A percentile compares a stretch with the other conserved stretches of the same genome.
These are phyloP conservation scores for Tolypocladium ophioglossoides DNA, from an alignment of 2,329 filamentous ascomycete species.

Conservation along the genomic window DNA sequence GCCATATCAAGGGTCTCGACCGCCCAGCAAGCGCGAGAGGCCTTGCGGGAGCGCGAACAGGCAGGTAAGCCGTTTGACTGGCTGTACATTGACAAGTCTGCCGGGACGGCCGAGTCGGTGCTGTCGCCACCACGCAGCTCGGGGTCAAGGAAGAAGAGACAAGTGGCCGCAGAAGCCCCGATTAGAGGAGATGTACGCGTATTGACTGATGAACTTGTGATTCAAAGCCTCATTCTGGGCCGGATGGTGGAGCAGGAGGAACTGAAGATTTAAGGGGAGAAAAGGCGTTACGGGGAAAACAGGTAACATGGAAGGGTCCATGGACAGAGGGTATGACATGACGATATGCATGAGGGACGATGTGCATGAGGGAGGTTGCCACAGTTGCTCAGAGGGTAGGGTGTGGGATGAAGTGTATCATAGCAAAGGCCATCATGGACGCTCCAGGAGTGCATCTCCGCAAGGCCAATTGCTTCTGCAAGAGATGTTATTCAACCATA, in stretches of 20 bases:
- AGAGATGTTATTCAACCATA: background rate
- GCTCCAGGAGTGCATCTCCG: too few species aligned
- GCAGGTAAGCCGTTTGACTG: constrained; percentile 52
- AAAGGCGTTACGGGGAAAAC: background rate
- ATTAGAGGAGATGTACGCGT: constrained; percentile 48
- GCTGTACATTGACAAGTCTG: constrained; percentile 66
- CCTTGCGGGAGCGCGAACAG: constrained; percentile 41
- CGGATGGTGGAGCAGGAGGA: constrained; percentile 58
- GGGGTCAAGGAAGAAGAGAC: constrained; percentile 27
- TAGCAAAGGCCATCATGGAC: background rate
- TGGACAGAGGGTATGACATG: background rate
- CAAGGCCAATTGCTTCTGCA: background rate
- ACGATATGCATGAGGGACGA: background rate
- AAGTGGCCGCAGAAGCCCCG: constrained; percentile 11
- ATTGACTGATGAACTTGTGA: constrained; percentile 75
- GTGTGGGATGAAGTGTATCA: background rate
- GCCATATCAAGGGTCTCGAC: constrained; percentile 53
- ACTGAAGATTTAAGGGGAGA: constrained; percentile 9
- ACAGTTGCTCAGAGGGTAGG: background rate
- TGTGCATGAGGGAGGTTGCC: background rate
- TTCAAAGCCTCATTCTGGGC: constrained; percentile 86
- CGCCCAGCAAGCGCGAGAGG: constrained; percentile 51
- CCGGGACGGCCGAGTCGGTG: constrained; percentile 40
- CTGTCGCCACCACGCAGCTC: constrained; percentile 20
- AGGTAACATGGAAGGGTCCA: background rate